These are phyloP conservation scores for Withania somnifera DNA, from an alignment of 305 asterid species.

Conservation along the genomic window DNA sequence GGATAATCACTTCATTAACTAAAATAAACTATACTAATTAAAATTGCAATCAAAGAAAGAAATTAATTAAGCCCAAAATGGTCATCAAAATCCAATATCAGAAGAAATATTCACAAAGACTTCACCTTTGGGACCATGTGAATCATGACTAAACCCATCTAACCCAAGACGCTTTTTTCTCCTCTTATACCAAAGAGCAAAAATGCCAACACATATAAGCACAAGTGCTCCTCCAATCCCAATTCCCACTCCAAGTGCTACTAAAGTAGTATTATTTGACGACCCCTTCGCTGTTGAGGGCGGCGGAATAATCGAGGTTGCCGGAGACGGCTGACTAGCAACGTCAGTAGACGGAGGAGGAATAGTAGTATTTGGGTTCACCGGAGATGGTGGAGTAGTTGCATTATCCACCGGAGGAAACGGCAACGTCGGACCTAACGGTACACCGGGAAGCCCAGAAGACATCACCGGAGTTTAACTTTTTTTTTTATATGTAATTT, in stretches of 20 bases:
- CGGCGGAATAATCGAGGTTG: constrained; percentile 22
- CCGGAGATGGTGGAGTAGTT: constrained; percentile 5
- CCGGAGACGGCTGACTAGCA: constrained; percentile 23
- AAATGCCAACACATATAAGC: constrained; percentile 54
- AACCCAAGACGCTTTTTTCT: constrained; percentile 33
- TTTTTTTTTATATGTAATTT: neutral
- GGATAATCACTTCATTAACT: neutral
- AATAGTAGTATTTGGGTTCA: neutral
- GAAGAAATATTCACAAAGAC: neutral
- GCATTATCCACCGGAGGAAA: constrained; percentile 14
- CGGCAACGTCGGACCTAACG: constrained; percentile 18
- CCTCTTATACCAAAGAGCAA: constrained; percentile 55
- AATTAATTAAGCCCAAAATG: neutral
- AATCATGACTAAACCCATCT: constrained; percentile 21
- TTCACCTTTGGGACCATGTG: constrained; percentile 41
- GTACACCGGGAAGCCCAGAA: constrained; percentile 28
- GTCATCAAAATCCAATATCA: neutral
- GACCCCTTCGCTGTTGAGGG: constrained; percentile 12
- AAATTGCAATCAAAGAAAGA: neutral
- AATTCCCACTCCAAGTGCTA: constrained; percentile 73
- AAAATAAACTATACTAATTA: too few species aligned
- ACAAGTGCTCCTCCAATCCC: constrained; percentile 72
- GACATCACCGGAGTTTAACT: constrained; percentile 33
- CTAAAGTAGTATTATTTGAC: constrained; percentile 24
- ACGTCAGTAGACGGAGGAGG: neutral